Percentiles rank a stretch among this genome's conserved stretches.
These are phyloP conservation scores for Hevea brasiliensis DNA, from an alignment of 345 rosid genomes.

Conservation along the genomic window DNA sequence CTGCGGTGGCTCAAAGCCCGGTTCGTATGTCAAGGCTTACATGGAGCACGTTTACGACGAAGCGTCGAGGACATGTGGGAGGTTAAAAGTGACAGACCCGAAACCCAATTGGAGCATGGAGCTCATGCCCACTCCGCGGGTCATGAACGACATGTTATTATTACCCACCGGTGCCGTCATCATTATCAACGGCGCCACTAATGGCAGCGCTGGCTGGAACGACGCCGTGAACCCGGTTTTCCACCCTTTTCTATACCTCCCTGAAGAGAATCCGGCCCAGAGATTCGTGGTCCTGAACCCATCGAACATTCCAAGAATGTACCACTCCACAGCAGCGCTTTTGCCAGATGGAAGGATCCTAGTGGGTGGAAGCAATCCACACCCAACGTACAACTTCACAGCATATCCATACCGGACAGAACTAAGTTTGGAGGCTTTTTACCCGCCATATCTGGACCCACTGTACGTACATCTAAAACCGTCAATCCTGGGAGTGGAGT, in stretches of 20 bases:
- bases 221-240: constrained; percentile 36
- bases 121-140: constrained; percentile 74
- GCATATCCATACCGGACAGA: constrained; percentile 67
- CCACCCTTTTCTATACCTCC: constrained; percentile 30
- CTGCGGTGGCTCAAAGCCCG: constrained; percentile 73
- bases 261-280: constrained; percentile 30
- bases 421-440: constrained; percentile 74
- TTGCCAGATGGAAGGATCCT: constrained; percentile 75
- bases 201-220: constrained; percentile 90
- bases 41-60: constrained; percentile 38
- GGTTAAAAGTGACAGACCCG: constrained; percentile 62
- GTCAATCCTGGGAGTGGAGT: constrained; percentile 54
- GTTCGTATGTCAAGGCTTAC: constrained; percentile 49
- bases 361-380: constrained; percentile 90
- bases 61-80: constrained; percentile 69
- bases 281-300: constrained; percentile 60
- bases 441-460: constrained; percentile 60
- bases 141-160: constrained; percentile 70
- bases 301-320: constrained; percentile 59
- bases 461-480: constrained; percentile 45
- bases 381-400: constrained; percentile 62
- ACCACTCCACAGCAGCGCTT: constrained; percentile 69
- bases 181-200: constrained; percentile 66
- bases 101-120: constrained; percentile 72
- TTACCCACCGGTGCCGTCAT: constrained; percentile 61